Conservation (phyloP, 768 basidiomycete genomes). For the Amanita fuliginea region DNA sequence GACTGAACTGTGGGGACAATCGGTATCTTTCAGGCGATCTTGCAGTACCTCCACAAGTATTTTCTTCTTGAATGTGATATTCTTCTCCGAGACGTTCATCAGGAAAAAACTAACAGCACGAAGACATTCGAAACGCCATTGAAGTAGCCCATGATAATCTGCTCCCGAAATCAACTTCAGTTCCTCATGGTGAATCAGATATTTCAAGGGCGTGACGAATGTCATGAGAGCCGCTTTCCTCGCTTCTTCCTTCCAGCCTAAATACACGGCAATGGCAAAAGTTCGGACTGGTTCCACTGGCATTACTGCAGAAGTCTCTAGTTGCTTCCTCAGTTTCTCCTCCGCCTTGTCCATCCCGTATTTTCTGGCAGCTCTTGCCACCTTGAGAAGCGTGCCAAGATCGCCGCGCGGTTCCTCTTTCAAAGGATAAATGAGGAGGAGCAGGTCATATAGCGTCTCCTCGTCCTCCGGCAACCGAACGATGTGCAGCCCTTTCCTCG, state of each 20-base stretch:
- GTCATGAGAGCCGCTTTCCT: neutral
- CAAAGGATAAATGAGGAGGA: constrained; percentile 6
- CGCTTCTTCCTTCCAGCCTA: neutral
- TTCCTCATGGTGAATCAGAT: neutral
- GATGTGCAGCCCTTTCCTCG: constrained; percentile 4
- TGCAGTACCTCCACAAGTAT: too few species aligned
- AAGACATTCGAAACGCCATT: constrained; percentile 12
- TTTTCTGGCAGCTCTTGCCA: neutral
- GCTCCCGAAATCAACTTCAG: neutral
- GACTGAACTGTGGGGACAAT: too few species aligned
- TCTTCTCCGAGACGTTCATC: too few species aligned
- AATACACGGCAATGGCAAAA: neutral
- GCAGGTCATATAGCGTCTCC: constrained; percentile 6
- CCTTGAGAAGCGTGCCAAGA: neutral
- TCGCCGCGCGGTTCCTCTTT: neutral
- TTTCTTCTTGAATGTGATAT: too few species aligned
- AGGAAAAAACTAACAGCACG: neutral
- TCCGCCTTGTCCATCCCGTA: constrained; percentile 1
- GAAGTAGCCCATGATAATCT: constrained; percentile 18
- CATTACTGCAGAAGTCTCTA: neutral
- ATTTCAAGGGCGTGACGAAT: neutral
- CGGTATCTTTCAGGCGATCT: too few species aligned
- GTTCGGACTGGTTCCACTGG: neutral
- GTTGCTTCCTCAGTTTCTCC: neutral
- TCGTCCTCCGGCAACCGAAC: constrained; percentile 10